These are phyloP conservation scores for Aspergillus wentii DNA, from an alignment of 495 filamentous ascomycete species.

Conservation along the genomic window DNA sequence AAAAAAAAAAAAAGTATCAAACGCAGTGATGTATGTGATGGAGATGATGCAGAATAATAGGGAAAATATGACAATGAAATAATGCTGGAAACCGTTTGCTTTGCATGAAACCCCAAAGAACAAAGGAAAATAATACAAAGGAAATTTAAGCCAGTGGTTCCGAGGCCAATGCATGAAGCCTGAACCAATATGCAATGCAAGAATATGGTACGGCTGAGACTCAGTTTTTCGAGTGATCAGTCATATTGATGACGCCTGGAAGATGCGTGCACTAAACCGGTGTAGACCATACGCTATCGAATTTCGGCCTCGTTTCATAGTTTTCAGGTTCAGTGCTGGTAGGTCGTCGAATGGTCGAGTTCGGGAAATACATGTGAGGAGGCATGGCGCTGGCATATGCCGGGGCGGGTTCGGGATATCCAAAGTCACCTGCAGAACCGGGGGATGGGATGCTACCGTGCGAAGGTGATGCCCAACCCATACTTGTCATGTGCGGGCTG, in stretches of 20 bases:
- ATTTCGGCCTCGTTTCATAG: slow-evolving; percentile 57
- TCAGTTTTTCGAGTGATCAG: slow-evolving; percentile 8
- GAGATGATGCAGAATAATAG: no score
- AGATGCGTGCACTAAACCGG: slow-evolving; percentile 24
- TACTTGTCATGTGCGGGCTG: slow-evolving; percentile 68
- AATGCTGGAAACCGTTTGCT: no score
- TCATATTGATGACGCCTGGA: slow-evolving; percentile 4
- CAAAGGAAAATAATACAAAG: slow-evolving; percentile 17
- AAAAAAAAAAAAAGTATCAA: slow-evolving; percentile 12
- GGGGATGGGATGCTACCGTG: slow-evolving; percentile 61
- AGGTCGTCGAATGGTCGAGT: slow-evolving; percentile 59
- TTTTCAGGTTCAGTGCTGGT: slow-evolving; percentile 66
- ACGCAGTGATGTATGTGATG: no score
- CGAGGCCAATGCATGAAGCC: no score
- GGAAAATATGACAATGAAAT: no score
- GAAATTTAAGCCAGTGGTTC: no score
- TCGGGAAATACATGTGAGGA: slow-evolving; percentile 61
- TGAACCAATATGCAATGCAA: no score
- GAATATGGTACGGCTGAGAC: no score
- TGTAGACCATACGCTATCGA: slow-evolving; percentile 39
- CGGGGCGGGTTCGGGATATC: slow-evolving; percentile 66
- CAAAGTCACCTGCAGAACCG: slow-evolving; percentile 58
- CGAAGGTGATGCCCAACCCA: slow-evolving; percentile 71
- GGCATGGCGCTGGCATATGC: slow-evolving; percentile 50
- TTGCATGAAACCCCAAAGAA: slow-evolving; percentile 2